These are phyloP conservation scores for Vicia sativa DNA, from an alignment of 306 rosid genomes.

Conservation along the genomic window DNA sequence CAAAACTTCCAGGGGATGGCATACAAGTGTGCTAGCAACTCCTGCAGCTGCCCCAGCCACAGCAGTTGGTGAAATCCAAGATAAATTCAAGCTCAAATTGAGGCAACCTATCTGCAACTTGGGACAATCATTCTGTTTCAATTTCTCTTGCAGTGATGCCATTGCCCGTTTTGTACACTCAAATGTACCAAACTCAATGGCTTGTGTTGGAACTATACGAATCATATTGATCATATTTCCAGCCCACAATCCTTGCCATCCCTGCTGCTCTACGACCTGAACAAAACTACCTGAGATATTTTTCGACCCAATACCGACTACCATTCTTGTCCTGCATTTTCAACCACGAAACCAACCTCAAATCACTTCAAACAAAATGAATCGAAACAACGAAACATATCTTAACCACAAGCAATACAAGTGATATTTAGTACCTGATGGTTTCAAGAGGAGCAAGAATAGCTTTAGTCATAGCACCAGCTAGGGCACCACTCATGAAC, in stretches of 20 bases:
- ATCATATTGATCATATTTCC: constrained; percentile 93
- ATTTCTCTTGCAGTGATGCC: constrained; percentile 71
- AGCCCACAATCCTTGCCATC: constrained; percentile 99
- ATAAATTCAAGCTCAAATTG: constrained; percentile 59
- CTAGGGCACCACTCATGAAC: constrained; percentile 87
- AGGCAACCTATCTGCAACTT: constrained; percentile 69
- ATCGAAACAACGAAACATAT: no score
- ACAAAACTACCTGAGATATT: constrained; percentile 73
- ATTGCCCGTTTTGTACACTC: constrained; percentile 78
- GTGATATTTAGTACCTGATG: constrained; percentile 50
- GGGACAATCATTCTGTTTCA: constrained; percentile 56
- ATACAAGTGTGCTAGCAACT: constrained; percentile 70
- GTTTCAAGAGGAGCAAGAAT: constrained; percentile 98
- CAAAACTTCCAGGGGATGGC: constrained; percentile 97
- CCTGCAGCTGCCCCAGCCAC: constrained; percentile 99
- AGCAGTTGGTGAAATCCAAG: constrained; percentile 95
- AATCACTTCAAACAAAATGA: no score
- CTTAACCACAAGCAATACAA: no score
- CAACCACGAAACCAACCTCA: background rate
- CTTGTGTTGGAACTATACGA: constrained; percentile 94
- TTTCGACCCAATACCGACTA: constrained; percentile 93
- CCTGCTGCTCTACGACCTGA: constrained; percentile 90
- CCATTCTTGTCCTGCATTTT: constrained; percentile 87
- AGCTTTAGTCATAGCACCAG: constrained; percentile 99
- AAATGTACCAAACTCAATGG: constrained; percentile 86